phyloP scores from a whole-genome alignment of 208 protist species.

The Trichomonas gallinae region DNA sequence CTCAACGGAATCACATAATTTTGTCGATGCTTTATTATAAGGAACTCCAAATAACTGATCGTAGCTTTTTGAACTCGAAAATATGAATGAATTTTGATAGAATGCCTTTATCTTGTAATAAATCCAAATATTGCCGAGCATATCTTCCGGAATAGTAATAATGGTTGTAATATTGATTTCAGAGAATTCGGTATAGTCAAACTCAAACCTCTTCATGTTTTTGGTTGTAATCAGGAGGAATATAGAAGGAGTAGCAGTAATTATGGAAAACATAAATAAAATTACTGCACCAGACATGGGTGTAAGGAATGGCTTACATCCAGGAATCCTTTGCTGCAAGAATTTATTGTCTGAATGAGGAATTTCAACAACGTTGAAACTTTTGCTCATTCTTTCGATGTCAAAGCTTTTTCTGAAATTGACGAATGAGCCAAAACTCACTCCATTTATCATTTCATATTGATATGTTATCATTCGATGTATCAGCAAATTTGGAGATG shows the following conservation, averaged over 20 bases:
- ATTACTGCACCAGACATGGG: neutral
- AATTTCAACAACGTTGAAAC: neutral
- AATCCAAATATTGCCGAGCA: neutral
- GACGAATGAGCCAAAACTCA: too few relatives aligned
- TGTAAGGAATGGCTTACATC: neutral
- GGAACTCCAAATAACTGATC: neutral
- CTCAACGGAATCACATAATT: neutral
- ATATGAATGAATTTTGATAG: neutral
- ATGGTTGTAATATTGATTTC: neutral
- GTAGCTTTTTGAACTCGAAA: neutral
- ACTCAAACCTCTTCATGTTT: neutral
- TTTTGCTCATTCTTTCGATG: too few relatives aligned
- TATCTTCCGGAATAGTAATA: neutral
- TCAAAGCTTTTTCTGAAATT: too few relatives aligned
- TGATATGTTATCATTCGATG: too few relatives aligned
- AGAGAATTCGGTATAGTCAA: neutral
- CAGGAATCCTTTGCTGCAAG: neutral
- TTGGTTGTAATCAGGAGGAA: too few relatives aligned
- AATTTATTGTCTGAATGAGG: neutral
- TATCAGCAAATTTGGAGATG: too few relatives aligned
- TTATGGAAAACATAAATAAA: neutral
- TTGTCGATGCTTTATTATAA: neutral
- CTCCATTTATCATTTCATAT: too few relatives aligned
- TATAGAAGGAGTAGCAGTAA: neutral
- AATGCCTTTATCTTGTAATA: neutral